Conservation (phyloP, 345 rosid species). For the Arabis alpina region DNA sequence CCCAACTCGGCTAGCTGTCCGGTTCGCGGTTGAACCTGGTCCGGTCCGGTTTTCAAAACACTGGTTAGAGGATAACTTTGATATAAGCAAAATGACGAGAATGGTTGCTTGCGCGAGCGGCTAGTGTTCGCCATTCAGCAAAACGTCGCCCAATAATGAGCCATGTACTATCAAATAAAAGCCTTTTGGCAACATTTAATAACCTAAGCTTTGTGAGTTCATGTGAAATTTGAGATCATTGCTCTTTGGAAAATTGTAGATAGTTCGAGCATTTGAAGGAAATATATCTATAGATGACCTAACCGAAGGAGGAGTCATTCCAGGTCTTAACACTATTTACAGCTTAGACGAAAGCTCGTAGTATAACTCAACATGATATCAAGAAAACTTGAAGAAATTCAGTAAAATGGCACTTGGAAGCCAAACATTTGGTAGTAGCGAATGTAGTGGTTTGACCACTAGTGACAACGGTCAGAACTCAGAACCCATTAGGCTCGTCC, state of each 20-base stretch:
- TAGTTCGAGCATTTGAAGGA: slow-evolving; percentile 85
- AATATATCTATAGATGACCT: slow-evolving; percentile 65
- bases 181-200: background rate
- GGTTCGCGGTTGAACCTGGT: no score
- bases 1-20: no score
- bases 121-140: slow-evolving; percentile 78
- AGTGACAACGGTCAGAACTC: slow-evolving; percentile 53
- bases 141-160: slow-evolving; percentile 78
- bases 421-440: slow-evolving; percentile 58
- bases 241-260: slow-evolving; percentile 44
- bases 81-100: slow-evolving; percentile 58
- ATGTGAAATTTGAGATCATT: slow-evolving; percentile 19
- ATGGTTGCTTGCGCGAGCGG: slow-evolving; percentile 82
- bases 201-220: background rate
- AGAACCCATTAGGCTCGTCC: slow-evolving; percentile 62
- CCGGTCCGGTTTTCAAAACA: no score
- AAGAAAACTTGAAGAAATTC: slow-evolving; percentile 70
- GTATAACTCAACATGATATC: slow-evolving; percentile 65
- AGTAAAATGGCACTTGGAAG: slow-evolving; percentile 71
- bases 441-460: slow-evolving; percentile 52
- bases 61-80: slow-evolving; percentile 54
- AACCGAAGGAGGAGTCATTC: slow-evolving; percentile 58
- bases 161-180: slow-evolving; percentile 56
- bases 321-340: slow-evolving; percentile 54
- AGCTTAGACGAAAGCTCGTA: slow-evolving; percentile 63